These are phyloP conservation scores for Blastosporella zonata DNA, from an alignment of 1,284 basidiomycete species.

Conservation along the genomic window DNA sequence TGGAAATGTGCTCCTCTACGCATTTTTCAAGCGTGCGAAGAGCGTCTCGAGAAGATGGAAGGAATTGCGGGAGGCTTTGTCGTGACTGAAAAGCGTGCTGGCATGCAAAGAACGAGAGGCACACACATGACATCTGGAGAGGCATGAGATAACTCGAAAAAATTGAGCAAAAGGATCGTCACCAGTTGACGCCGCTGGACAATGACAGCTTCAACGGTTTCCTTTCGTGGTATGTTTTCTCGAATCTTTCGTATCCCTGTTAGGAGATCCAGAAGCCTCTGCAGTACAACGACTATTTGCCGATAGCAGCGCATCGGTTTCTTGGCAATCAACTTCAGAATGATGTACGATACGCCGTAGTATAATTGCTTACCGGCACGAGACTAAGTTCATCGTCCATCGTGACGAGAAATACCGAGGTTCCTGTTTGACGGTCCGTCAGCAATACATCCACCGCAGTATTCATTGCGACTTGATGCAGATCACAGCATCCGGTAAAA, in stretches of 20 bases:
- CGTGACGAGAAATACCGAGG: conserved; percentile 37
- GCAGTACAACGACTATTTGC: conserved; percentile 36
- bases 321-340: conserved; percentile 22
- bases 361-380: conserved; percentile 37
- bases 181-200: conserved; percentile 47
- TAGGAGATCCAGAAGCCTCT: conserved; percentile 43
- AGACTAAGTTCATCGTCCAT: conserved; percentile 52
- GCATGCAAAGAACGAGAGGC: conserved; percentile 46
- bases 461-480: background rate
- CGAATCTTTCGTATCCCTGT: conserved; percentile 46
- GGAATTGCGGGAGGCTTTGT: conserved; percentile 48
- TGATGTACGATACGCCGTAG: background rate
- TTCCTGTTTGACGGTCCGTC: conserved; percentile 15
- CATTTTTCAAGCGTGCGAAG: conserved; percentile 34
- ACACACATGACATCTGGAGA: conserved; percentile 38
- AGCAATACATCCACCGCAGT: background rate
- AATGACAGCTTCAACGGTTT: conserved; percentile 41
- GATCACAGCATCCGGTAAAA: background rate
- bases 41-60: conserved; percentile 45
- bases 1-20: conserved; percentile 35
- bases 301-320: conserved; percentile 49
- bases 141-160: background rate
- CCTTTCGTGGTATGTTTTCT: conserved; percentile 45
- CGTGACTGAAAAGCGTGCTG: conserved; percentile 48
- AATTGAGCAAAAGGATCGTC: background rate